phyloP scores from a whole-genome alignment of 169 alveolate genomes.

The Ichthyophthirius multifiliis region DNA sequence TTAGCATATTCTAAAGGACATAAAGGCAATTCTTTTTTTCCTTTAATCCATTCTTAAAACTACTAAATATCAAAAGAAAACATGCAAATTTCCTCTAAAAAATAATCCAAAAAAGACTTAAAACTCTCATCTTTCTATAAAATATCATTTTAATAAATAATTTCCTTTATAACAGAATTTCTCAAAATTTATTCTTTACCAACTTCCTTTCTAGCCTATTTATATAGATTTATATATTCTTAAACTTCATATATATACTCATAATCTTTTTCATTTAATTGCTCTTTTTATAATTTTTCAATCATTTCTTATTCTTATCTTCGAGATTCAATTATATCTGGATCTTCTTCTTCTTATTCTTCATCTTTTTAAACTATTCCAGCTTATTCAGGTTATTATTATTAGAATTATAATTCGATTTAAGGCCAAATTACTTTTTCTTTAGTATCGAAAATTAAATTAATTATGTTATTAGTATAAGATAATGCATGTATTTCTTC shows the following conservation, averaged over 20 bases:
- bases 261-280: slow-evolving; percentile 19
- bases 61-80: slow-evolving; percentile 26
- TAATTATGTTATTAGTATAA: too few relatives aligned
- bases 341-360: slow-evolving; percentile 2
- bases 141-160: slow-evolving; percentile 26
- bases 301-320: neutral
- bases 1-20: slow-evolving; percentile 21
- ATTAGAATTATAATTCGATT: neutral
- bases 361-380: neutral
- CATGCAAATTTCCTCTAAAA: slow-evolving; percentile 36
- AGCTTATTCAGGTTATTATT: neutral
- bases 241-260: slow-evolving; percentile 1
- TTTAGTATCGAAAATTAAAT: too few relatives aligned
- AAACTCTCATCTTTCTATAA: slow-evolving; percentile 32
- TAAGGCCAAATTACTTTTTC: too few relatives aligned
- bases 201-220: neutral
- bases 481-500: neutral
- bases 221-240: neutral
- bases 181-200: neutral
- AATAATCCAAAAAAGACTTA: slow-evolving; percentile 27
- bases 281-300: neutral
- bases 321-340: neutral
- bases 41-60: slow-evolving; percentile 32
- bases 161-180: slow-evolving; percentile 28
- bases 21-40: slow-evolving; percentile 19